phyloP scores from a whole-genome alignment of 495 filamentous ascomycete genomes.

The Polyplosphaeria fusca region DNA sequence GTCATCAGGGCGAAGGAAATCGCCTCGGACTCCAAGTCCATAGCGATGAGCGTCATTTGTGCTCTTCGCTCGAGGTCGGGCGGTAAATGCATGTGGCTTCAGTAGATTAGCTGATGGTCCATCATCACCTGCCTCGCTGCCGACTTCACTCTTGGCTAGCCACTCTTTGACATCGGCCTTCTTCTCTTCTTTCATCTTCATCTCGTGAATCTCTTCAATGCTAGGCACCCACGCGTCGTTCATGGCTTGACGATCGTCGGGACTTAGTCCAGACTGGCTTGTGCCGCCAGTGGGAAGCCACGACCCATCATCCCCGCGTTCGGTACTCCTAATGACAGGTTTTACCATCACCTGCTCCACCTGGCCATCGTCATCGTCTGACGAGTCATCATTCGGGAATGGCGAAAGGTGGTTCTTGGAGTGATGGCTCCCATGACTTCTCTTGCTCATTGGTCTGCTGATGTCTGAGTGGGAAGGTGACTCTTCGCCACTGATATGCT shows the following conservation, averaged over 20 bases:
- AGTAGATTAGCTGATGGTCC: background rate
- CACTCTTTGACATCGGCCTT: constrained; percentile 38
- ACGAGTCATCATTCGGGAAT: constrained; percentile 30
- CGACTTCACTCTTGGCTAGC: constrained; percentile 36
- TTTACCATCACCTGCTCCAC: constrained; percentile 5
- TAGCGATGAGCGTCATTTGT: constrained; percentile 32
- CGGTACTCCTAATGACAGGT: constrained; percentile 8
- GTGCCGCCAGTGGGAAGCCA: constrained; percentile 25
- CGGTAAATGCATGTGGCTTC: constrained; percentile 9
- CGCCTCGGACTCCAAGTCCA: constrained; percentile 16
- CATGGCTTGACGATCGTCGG: constrained; percentile 31
- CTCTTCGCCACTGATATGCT: constrained; percentile 10
- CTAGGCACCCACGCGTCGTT: constrained; percentile 28
- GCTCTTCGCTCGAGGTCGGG: constrained; percentile 35
- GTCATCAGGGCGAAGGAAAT: constrained; percentile 28
- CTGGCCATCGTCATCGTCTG: constrained; percentile 26
- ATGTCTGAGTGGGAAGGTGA: constrained; percentile 28
- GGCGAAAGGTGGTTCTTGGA: constrained; percentile 36
- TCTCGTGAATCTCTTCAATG: constrained; percentile 35
- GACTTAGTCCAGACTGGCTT: constrained; percentile 32
- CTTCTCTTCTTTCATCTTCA: constrained; percentile 31
- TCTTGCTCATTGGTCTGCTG: constrained; percentile 30
- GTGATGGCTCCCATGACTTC: constrained; percentile 32
- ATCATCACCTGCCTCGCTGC: constrained; percentile 26
- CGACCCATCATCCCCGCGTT: constrained; percentile 34